Evolutionary conservation across 495 filamentous ascomycete genomes (phyloP), one percentile per base, ranked within the genome.

Genomic region (Xylaria sp.): DNA sequence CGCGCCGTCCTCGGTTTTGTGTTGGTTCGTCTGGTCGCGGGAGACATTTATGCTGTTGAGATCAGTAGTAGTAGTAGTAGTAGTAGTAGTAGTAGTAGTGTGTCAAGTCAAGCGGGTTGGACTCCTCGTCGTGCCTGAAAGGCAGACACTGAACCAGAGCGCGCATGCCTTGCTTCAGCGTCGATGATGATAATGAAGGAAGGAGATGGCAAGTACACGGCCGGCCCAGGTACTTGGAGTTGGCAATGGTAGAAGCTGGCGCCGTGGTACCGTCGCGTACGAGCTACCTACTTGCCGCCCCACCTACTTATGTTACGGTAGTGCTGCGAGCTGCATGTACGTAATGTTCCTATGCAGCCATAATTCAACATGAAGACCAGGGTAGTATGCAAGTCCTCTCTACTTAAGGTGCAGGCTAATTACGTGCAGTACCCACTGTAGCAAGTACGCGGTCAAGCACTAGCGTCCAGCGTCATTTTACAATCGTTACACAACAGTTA

Each of bases 31-130:
- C 48, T n/a, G 7, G 35, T 66, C 0, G 26, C 19, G 40, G 24
- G 21, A 65, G 52, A 71, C 69, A 71, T 71, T 48, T 65, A 71
- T 40, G 31, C 57, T 21, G 61, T 50, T 50, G 61, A 58, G 19
- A 40, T 21, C 48, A n/a, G 58, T 40, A 26, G n/a, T n/a, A n/a
- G n/a, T n/a, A n/a, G n/a, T n/a, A n/a, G n/a, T n/a, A n/a, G n/a
- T n/a, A n/a, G n/a, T n/a, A n/a, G n/a, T n/a, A n/a, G n/a, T n/a
- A n/a, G n/a, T n/a, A n/a, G n/a, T n/a, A n/a, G n/a, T n/a, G n/a
- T n/a, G n/a, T n/a, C 17, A 8, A 1, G 4, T 63, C 15, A 17
- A 55, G 33, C 19, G 46, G 21, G n/a, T 37, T 1, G 26, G 46
- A 50, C n/a, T 24, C 9, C 6, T 70, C 64, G 64, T 48, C 48